Evolutionary conservation across 805 yeast genomes (phyloP), one percentile per base, ranked within the genome.

Genomic region (Alloascoidea africana): DNA sequence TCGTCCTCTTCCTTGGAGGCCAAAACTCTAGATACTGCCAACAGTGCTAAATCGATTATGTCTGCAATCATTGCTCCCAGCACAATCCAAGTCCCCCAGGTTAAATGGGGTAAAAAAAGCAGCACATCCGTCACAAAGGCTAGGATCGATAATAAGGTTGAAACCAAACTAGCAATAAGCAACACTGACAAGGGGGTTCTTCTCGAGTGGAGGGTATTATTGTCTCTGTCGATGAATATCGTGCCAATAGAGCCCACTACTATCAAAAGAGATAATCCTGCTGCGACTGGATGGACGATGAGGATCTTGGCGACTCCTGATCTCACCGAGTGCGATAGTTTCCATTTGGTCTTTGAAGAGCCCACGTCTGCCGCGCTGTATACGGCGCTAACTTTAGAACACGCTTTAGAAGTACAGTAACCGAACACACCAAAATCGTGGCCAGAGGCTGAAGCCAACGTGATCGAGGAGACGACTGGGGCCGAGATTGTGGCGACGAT

Each of bases 71-170:
- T 71, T 1, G 89, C 70, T 0, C 73, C 73, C 16, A 87, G 59
- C 41, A 83, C 68, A 37, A 80, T 59, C 96, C 96, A 89, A 17
- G 95, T 94, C 35, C 78, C 68, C 76, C 85, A 86, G 38, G 73
- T 67, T 39, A 89, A 58, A 50, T 75, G 73, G 2, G 87, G 82
- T 1, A 77, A 67, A 48, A 89, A 89, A 37, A 89, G 55, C 32
- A 87, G 55, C 27, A 87, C 69, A 53, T 89, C 97, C 2, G 84
- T 84, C 41, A 87, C 59, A 44, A 89, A 82, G 4, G 87, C 76
- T 37, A 89, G 61, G 36, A 87, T 56, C 1, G 82, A 62, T 32
- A 80, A 62, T 40, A 87, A 51, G 46, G 85, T 84, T 0, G 85
- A 63, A 2, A 85, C 74, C 33, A 82, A 52, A 1, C 85, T 66